Base-by-base conservation (phyloP, 345 rosid genomes). In the Populus deltoides region DNA sequence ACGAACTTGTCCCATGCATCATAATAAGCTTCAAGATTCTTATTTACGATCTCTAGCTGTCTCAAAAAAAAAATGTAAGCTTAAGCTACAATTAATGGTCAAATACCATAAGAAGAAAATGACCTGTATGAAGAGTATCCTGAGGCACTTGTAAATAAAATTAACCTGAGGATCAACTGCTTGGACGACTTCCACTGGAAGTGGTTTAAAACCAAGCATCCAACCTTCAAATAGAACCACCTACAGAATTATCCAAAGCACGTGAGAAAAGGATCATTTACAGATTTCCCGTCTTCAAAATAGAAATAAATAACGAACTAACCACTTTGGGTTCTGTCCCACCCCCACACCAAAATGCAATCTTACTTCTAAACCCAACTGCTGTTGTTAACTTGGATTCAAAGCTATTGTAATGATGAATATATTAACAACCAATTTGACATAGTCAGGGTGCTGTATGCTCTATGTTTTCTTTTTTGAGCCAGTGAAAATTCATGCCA, bases 191-290 rank as follows among this genome's bases (percentile, higher is more conserved):
- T 91, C 92, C 10, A 61, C 27, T 0, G 97, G 91, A 82, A 87
- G 78, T 12, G 98, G 97, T 73, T 88, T 94, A 81, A 97, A 97
- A 65, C 99, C 98, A 66, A 91, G 98, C 98, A 97, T 94, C 99
- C 99, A 97, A 51, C 98, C 99, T 84, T 97, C 99, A 62, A 89
- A 97, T 61, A 97, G 86, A 78, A 94, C 81, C 77, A 87, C 98
- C 98, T 92, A 77, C 72, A 79, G 17, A 66, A 80, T 75, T 75
- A 83, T 11, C 67, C n/a, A 73, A 71, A 75, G 61, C 59, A 65
- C 18, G 73, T 0, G 27, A 18, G 41, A 69, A 4, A 1, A 49
- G 70, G 22, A 67, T 17, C 13, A 13, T 67, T 31, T 67, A 36
- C 17, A 67, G 70, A 31, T 29, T 33, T 33, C 11, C 18, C 9